A percentile compares a stretch with the other conserved stretches of the same genome.
These are phyloP conservation scores for Phytophthora citricola DNA, from an alignment of 352 stramenopile genomes.

Conservation along the genomic window DNA sequence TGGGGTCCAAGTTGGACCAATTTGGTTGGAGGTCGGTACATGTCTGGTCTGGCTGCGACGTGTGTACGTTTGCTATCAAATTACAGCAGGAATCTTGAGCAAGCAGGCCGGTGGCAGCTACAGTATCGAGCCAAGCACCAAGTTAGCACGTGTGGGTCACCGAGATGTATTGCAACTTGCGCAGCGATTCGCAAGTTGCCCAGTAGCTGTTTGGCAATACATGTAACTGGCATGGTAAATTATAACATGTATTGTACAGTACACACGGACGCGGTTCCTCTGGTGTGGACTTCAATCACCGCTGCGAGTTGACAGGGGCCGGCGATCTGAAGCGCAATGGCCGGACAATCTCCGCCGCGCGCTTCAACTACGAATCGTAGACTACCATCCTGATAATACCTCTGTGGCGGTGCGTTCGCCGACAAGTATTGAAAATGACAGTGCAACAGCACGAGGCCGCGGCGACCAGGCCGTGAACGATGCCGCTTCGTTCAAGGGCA, in stretches of 20 bases:
- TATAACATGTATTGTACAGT: neutral
- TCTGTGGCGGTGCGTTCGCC: neutral
- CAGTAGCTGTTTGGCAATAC: too few relatives aligned
- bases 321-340: conserved; percentile 8
- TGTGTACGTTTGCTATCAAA: too few relatives aligned
- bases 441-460: neutral
- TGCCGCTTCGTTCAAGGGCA: neutral
- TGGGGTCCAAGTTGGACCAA: too few relatives aligned
- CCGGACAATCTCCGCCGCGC: neutral
- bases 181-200: too few relatives aligned
- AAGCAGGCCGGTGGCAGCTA: too few relatives aligned
- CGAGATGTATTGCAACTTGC: too few relatives aligned
- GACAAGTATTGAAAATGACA: conserved; percentile 11
- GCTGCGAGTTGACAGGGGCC: conserved; percentile 7
- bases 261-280: neutral
- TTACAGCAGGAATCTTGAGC: too few relatives aligned
- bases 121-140: too few relatives aligned
- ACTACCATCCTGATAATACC: conserved; percentile 5
- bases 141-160: too few relatives aligned
- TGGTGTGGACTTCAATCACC: conserved; percentile 16
- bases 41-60: too few relatives aligned
- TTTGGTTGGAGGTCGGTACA: too few relatives aligned
- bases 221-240: too few relatives aligned
- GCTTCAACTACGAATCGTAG: conserved; percentile 12
- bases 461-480: neutral